Conservation (phyloP, 2,329 filamentous ascomycete genomes). For the Dactylellina cionopaga region DNA sequence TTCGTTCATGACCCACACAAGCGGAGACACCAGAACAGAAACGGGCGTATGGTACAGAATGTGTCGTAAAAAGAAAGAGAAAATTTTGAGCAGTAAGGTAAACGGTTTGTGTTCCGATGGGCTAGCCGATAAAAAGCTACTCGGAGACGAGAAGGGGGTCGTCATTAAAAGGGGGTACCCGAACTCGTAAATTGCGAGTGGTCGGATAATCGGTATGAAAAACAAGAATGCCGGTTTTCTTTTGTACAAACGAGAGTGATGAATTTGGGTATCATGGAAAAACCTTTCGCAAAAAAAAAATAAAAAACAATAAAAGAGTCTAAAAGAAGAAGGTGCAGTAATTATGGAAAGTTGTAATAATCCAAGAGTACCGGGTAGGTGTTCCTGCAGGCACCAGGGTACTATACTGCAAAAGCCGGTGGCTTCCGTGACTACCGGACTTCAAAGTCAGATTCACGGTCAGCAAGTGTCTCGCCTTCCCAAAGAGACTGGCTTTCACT, state of each 20-base stretch:
- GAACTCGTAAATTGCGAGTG: slow-evolving; percentile 36
- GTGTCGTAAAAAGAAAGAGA: slow-evolving; percentile 35
- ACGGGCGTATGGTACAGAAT: slow-evolving; percentile 49
- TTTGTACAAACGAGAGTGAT: slow-evolving; percentile 53
- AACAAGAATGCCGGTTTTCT: slow-evolving; percentile 48
- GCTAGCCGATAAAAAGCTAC: slow-evolving; percentile 11
- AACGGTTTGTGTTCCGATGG: slow-evolving; percentile 14
- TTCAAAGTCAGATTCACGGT: slow-evolving; percentile 42
- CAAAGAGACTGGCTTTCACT: slow-evolving; percentile 58
- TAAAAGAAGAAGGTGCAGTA: slow-evolving; percentile 10
- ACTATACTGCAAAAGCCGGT: slow-evolving; percentile 1
- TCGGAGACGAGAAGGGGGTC: slow-evolving; percentile 21
- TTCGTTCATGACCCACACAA: slow-evolving; percentile 51
- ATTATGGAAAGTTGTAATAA: background rate
- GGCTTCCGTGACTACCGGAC: slow-evolving; percentile 22
- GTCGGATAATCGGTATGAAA: slow-evolving; percentile 31
- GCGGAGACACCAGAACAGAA: slow-evolving; percentile 50
- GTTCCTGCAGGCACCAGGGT: slow-evolving; percentile 24
- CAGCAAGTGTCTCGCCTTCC: slow-evolving; percentile 51
- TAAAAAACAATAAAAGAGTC: slow-evolving; percentile 34
- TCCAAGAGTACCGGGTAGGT: background rate
- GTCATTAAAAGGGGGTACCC: slow-evolving; percentile 49
- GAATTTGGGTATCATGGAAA: slow-evolving; percentile 52
- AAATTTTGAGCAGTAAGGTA: slow-evolving; percentile 27
- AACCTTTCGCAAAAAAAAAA: slow-evolving; percentile 42